Evolutionary conservation across 2,329 filamentous ascomycete species (phyloP).

Genomic region (Beauveria sp.): DNA sequence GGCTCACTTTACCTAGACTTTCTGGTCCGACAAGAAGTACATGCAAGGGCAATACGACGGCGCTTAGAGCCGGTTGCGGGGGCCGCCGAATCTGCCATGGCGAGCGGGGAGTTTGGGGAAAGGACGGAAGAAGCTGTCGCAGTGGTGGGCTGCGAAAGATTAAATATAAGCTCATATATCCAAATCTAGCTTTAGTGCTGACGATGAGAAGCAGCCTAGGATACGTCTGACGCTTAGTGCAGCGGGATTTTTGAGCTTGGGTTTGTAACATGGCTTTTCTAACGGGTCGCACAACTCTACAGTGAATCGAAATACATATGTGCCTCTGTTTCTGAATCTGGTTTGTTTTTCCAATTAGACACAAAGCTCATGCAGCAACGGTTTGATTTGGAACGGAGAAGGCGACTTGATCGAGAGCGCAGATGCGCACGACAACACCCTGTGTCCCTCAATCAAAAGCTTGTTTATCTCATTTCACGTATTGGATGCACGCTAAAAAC

Average conservation of each 20-base stretch:
- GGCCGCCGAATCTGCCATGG: slow-evolving; percentile 1
- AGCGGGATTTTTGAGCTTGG: background rate
- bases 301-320: too few relatives aligned
- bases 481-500: background rate
- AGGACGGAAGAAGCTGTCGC: background rate
- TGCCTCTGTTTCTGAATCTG: too few relatives aligned
- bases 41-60: slow-evolving; percentile 17
- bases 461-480: too few relatives aligned
- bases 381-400: too few relatives aligned
- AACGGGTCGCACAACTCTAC: too few relatives aligned
- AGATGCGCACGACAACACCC: too few relatives aligned
- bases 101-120: slow-evolving; percentile 4
- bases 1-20: slow-evolving; percentile 16
- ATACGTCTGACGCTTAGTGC: background rate
- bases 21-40: slow-evolving; percentile 17
- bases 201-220: background rate
- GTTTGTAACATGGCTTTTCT: too few relatives aligned
- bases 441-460: too few relatives aligned
- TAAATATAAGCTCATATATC: background rate
- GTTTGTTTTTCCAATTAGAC: too few relatives aligned
- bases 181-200: slow-evolving; percentile 3
- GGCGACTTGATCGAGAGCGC: too few relatives aligned
- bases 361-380: too few relatives aligned
- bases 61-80: slow-evolving; percentile 6
- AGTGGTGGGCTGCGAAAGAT: background rate